Base-by-base conservation (phyloP, 2,329 filamentous ascomycete genomes). In the Septoria petroselini region DNA sequence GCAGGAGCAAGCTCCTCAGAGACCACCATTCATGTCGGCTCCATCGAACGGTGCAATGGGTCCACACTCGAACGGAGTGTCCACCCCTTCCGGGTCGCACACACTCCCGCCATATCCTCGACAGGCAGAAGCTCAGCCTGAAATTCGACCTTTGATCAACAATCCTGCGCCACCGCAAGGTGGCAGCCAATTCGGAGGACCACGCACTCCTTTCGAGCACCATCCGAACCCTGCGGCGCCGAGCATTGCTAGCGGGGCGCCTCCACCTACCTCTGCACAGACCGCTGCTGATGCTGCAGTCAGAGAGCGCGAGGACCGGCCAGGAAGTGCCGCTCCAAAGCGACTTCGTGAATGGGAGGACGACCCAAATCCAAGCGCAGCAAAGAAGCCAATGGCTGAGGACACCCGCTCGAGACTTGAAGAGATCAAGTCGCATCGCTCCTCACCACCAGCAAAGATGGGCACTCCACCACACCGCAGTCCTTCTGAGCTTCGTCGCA, bases 301-400 rank as follows among this genome's bases (percentile, higher is more conserved):
- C 52, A 85, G 81, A 43, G 80, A 84, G 40, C 70, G 78, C 54
- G 86, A 95, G 48, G 81, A 84, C 34, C 81, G 90, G n/a, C 88
- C 90, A 14, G 72, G 85, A 1, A 94, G 89, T 30, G 86, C 76
- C 2, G 76, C 88, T 3, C 82, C 85, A 50, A 98, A 98, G 77
- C 82, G 93, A 50, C 79, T 84, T 68, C 84, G 91, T 41, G 93
- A 97, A 64, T 96, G 93, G 91, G 93, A 97, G 59, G 86, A 91
- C 29, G 89, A 94, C 29, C 74, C 65, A 3, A 60, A 51, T 42
- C 46, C 45, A 34, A 57, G 54, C 44, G 52, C 83, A 3, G 76
- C 78, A 37, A 95, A 96, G 75, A 96, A 96, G 73, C 83, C 87
- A 54, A 85, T 88, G 7, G 95, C 84, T 31, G 91, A 97, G 4